Conservation (phyloP, 106 monocot genomes). For the Cymbidium sinense region DNA sequence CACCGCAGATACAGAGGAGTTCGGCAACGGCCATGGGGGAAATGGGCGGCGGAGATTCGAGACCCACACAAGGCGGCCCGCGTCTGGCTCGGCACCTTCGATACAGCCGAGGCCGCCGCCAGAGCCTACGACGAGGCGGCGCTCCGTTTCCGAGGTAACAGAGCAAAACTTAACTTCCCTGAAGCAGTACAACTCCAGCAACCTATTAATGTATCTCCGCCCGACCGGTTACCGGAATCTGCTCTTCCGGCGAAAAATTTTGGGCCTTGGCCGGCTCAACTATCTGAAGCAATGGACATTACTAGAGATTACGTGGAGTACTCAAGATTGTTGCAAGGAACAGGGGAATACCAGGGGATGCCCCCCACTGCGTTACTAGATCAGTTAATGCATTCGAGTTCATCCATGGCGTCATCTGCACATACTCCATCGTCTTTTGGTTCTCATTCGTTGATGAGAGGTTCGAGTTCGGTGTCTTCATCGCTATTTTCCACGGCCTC, state of each 20-base stretch:
- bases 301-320: constrained; percentile 28
- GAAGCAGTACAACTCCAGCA: constrained; percentile 18
- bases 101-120: constrained; percentile 56
- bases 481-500: not conserved
- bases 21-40: constrained; percentile 67
- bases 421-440: not conserved
- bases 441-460: not conserved
- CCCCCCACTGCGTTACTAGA: constrained; percentile 10
- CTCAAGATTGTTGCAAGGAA: constrained; percentile 27
- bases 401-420: constrained; percentile 2
- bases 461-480: not conserved
- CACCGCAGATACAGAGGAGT: constrained; percentile 49
- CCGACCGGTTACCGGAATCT: not conserved
- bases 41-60: constrained; percentile 71
- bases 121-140: constrained; percentile 63
- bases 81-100: constrained; percentile 71
- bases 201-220: not conserved
- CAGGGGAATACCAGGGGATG: constrained; percentile 19
- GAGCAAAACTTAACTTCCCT: constrained; percentile 66
- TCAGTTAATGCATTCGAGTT: constrained; percentile 12
- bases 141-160: constrained; percentile 41
- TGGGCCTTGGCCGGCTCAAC: not conserved
- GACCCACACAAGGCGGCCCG: constrained; percentile 63
- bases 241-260: constrained; percentile 5
- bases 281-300: not conserved